Evolutionary conservation across 306 rosid species (phyloP).

Genomic region (Inga laurina): DNA sequence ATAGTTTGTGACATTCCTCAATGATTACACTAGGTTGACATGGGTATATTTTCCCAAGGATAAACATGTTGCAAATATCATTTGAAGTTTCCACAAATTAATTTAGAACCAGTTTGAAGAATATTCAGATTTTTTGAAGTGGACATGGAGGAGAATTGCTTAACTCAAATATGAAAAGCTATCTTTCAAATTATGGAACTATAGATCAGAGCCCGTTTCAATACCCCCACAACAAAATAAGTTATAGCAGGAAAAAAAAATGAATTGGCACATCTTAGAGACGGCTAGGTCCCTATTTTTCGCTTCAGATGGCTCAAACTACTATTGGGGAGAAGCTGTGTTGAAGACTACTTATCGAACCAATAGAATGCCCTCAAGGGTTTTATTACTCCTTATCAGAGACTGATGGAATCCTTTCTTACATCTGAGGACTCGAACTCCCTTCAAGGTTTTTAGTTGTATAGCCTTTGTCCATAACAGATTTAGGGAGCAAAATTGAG

Average conservation of each 20-base stretch:
- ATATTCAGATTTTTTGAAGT: not conserved
- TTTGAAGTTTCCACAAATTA: not conserved
- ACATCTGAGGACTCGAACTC: not conserved
- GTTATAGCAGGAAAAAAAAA: not conserved
- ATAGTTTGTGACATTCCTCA: not conserved
- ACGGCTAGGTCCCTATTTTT: not conserved
- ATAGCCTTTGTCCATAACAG: not conserved
- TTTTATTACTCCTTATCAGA: not conserved
- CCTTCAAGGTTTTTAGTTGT: not conserved
- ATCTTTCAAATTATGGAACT: not conserved
- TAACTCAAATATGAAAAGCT: not conserved
- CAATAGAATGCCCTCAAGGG: not conserved
- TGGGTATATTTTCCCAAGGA: not conserved
- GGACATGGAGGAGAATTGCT: not conserved
- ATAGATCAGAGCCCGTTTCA: not conserved
- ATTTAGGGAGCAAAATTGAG: not conserved
- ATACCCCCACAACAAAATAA: not conserved
- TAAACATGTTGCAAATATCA: not conserved
- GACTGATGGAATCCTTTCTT: not conserved
- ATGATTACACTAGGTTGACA: not conserved
- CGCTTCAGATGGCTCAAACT: not conserved
- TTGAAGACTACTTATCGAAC: not conserved
- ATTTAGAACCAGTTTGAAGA: not conserved
- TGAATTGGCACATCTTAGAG: not conserved
- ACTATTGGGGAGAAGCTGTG: not conserved